Conservation (phyloP, 2,329 filamentous ascomycete genomes). For the Aspergillus viridinutans region DNA sequence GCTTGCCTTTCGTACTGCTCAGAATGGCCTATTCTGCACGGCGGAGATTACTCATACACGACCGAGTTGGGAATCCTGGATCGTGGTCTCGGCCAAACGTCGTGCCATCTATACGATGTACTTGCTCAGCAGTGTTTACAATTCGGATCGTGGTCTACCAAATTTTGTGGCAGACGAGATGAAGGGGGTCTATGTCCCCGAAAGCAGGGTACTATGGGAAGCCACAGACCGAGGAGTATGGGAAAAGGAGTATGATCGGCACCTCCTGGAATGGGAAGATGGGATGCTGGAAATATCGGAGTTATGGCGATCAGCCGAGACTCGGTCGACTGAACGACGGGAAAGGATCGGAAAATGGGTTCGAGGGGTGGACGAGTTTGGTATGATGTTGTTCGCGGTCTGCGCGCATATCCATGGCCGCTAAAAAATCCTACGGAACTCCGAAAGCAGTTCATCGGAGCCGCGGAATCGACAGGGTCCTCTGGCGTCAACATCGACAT, state of each 20-base stretch:
- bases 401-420: constrained; percentile 27
- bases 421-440: background rate
- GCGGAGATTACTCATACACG: constrained; percentile 38
- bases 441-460: too few relatives aligned
- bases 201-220: constrained; percentile 44
- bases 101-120: constrained; percentile 52
- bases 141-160: constrained; percentile 40
- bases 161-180: constrained; percentile 51
- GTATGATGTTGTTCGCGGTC: constrained; percentile 50
- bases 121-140: constrained; percentile 50
- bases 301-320: constrained; percentile 45
- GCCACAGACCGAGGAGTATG: constrained; percentile 36
- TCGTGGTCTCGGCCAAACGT: constrained; percentile 51
- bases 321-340: constrained; percentile 27
- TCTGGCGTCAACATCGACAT: too few relatives aligned
- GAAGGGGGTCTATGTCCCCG: constrained; percentile 41
- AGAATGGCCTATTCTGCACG: constrained; percentile 42
- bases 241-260: constrained; percentile 42
- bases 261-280: constrained; percentile 43
- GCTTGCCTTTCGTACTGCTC: constrained; percentile 41
- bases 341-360: constrained; percentile 49
- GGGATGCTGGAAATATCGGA: constrained; percentile 47
- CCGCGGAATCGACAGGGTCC: too few relatives aligned
- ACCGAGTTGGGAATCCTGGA: constrained; percentile 53
- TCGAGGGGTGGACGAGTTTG: constrained; percentile 50